Base-by-base conservation (phyloP, 371 early-diverging fungal species). In the Syncephalastrum contaminatum region DNA sequence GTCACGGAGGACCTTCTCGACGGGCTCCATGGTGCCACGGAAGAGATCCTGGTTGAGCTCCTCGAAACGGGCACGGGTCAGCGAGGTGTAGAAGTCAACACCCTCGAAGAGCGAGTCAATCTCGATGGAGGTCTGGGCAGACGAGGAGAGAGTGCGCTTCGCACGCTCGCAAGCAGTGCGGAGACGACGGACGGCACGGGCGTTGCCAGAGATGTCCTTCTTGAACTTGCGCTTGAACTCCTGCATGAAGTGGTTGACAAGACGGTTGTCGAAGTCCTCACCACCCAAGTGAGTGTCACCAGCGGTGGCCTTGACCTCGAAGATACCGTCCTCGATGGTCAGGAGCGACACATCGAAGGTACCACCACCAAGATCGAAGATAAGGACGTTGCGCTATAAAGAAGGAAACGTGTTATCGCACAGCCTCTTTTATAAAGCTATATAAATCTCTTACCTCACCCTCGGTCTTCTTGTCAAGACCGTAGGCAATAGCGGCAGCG, bases 241-340 rank as follows among this genome's bases (percentile, higher is more conserved):
- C 62, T 86, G 84, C 65, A 90, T 83, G 60, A 94, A 85, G 84
- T 89, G 84, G 51, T 82, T 77, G 59, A 93, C 88, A 48, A 96
- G 75, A 52, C 77, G 75, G 81, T 90, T 90, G 77, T 99, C 98
- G 75, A 97, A 93, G 82, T 98, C 97, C 82, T 96, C 97, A 76
- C 99, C 99, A 74, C 99, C 98, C 76, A 96, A 86, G 83, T 97
- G 98, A 60, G 96, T 97, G 79, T 97, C 95, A 83, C 98, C 99
- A 72, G 92, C 90, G 64, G 94, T 94, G 69, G 96, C 94, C 85
- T 90, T 90, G 68, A 94, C 94, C 77, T 92, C 95, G 59, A 95
- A 94, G 78, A 94, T 89, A 63, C 92, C 94, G 53, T 92, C 92
- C 71, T 96, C 95, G 58, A 94, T 95, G 69, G 94, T 88, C 56